Evolutionary conservation across 352 stramenopile species (phyloP).

Genomic region (Phytopythium delawarense): DNA sequence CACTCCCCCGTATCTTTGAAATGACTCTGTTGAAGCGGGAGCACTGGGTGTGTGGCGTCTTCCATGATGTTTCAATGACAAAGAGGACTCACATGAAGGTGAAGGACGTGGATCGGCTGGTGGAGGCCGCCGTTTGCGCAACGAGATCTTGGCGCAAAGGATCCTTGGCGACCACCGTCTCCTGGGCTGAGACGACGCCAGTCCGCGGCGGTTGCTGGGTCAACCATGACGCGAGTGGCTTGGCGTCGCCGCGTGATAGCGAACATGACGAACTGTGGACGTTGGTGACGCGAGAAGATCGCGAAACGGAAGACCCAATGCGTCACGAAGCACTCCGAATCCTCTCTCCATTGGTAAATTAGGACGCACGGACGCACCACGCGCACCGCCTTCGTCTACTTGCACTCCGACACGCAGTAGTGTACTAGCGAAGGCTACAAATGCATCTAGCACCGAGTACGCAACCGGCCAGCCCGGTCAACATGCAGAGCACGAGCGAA

Average conservation of each 20-base stretch:
- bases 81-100: no score
- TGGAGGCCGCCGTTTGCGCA: neutral
- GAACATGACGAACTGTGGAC: neutral
- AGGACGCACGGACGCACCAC: neutral
- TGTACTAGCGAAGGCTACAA: neutral
- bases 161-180: neutral
- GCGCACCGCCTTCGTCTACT: neutral
- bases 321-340: neutral
- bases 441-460: conserved; percentile 8
- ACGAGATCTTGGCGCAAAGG: neutral
- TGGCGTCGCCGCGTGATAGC: no score
- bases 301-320: neutral
- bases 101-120: no score
- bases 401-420: neutral
- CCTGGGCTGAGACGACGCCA: neutral
- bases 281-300: neutral
- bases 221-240: neutral
- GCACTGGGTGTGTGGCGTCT: neutral
- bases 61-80: no score
- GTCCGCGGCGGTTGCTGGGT: neutral
- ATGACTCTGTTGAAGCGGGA: conserved; percentile 3
- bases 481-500: neutral
- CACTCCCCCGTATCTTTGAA: neutral
- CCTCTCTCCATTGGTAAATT: neutral
- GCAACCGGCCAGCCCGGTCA: neutral